Evolutionary conservation across 257 asterid genomes (phyloP).

Genomic region (Handroanthus guayacan): DNA sequence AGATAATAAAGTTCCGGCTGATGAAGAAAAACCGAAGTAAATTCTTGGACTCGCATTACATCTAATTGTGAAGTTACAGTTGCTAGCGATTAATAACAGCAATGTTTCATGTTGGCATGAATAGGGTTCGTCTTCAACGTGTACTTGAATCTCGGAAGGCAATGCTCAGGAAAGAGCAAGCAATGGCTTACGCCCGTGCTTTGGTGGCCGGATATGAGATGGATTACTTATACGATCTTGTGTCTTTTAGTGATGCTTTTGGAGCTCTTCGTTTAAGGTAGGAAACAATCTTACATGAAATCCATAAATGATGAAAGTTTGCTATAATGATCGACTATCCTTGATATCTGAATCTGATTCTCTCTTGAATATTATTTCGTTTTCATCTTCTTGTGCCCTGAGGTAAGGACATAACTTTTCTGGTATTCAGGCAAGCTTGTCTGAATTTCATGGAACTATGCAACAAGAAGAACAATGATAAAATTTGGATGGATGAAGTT

Average conservation of each 20-base stretch:
- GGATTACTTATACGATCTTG: slow-evolving; percentile 65
- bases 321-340: neutral
- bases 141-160: slow-evolving; percentile 76
- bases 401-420: slow-evolving; percentile 16
- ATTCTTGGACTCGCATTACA: slow-evolving; percentile 31
- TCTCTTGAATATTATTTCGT: neutral
- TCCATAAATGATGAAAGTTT: neutral
- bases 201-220: slow-evolving; percentile 76
- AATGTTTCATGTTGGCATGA: slow-evolving; percentile 28
- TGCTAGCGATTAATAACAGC: neutral
- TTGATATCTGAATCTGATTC: neutral
- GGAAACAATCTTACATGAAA: neutral
- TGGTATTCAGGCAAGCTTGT: slow-evolving; percentile 68
- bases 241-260: slow-evolving; percentile 74
- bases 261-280: slow-evolving; percentile 88
- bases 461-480: slow-evolving; percentile 69
- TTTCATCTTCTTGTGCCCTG: neutral
- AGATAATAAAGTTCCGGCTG: slow-evolving; percentile 43
- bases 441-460: slow-evolving; percentile 70
- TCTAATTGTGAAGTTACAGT: slow-evolving; percentile 26
- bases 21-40: slow-evolving; percentile 70
- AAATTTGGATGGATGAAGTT: slow-evolving; percentile 85
- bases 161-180: slow-evolving; percentile 83
- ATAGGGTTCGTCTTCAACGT: slow-evolving; percentile 74
- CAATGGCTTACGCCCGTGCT: slow-evolving; percentile 96